phyloP scores from a whole-genome alignment of 768 basidiomycete genomes.

The Suillus decipiens region DNA sequence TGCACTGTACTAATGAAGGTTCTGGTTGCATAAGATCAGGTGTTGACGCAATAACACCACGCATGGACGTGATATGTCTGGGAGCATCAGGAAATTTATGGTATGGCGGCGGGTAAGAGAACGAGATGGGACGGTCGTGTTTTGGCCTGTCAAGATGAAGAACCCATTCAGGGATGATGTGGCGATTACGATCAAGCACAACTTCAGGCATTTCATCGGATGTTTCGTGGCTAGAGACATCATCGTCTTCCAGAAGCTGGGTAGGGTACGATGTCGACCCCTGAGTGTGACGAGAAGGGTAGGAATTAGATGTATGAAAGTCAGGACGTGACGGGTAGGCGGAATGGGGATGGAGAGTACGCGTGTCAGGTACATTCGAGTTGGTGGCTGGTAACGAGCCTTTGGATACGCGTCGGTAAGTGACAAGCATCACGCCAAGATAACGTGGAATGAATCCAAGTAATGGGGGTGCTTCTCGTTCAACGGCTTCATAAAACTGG shows the following conservation, averaged over 20 bases:
- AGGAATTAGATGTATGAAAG: conserved; percentile 30
- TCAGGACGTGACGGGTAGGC: conserved; percentile 29
- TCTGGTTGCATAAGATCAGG: conserved; percentile 56
- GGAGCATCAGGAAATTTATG: conserved; percentile 16
- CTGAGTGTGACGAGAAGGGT: conserved; percentile 19
- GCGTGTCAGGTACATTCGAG: conserved; percentile 15
- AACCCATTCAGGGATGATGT: conserved; percentile 95
- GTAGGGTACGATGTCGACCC: not conserved
- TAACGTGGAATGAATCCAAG: conserved; percentile 97
- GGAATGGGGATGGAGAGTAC: conserved; percentile 21
- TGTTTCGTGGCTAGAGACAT: conserved; percentile 43
- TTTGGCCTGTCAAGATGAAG: conserved; percentile 51
- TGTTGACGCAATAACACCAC: conserved; percentile 63
- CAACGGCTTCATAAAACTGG: conserved; percentile 96
- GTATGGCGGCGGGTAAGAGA: conserved; percentile 29
- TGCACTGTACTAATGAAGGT: conserved; percentile 31
- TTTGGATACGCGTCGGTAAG: conserved; percentile 79
- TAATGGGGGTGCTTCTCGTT: conserved; percentile 89
- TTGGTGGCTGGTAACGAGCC: conserved; percentile 27
- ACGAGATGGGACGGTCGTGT: conserved; percentile 53
- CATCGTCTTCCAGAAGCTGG: conserved; percentile 29
- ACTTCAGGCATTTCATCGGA: conserved; percentile 94
- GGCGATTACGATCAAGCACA: conserved; percentile 86
- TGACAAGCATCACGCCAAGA: conserved; percentile 97
- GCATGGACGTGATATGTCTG: conserved; percentile 41